Percentiles rank a stretch among this genome's conserved stretches.
Conservation (phyloP, 805 yeast species). For the Millerago galiae region DNA sequence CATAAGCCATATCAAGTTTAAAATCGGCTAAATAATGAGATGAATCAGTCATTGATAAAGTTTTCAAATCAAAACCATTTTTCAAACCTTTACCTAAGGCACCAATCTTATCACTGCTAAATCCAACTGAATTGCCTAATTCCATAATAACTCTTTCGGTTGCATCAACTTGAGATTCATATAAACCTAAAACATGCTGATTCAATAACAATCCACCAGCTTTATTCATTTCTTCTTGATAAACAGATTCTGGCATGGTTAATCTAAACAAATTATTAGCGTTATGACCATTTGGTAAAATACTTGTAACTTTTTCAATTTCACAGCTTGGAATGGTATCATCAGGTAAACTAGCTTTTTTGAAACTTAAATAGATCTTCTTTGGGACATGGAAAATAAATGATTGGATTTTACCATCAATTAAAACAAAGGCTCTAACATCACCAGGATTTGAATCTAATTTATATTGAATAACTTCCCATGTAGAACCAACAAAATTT, state of each 20-base stretch:
- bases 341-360: conserved; percentile 38
- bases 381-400: conserved; percentile 72
- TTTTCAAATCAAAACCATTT: conserved; percentile 69
- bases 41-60: conserved; percentile 40
- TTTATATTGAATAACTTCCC: conserved; percentile 81
- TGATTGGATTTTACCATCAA: conserved; percentile 67
- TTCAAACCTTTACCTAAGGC: conserved; percentile 81
- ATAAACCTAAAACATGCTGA: conserved; percentile 57
- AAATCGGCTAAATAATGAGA: conserved; percentile 50
- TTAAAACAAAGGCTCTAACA: conserved; percentile 61
- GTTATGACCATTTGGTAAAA: conserved; percentile 63
- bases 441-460: conserved; percentile 62
- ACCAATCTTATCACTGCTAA: conserved; percentile 70
- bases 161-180: conserved; percentile 65
- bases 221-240: conserved; percentile 45
- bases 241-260: conserved; percentile 62
- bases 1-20: conserved; percentile 50
- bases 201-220: conserved; percentile 60
- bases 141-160: conserved; percentile 72
- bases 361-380: conserved; percentile 61
- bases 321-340: conserved; percentile 42
- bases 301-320: conserved; percentile 51
- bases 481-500: conserved; percentile 63
- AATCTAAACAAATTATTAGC: conserved; percentile 50
- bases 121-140: conserved; percentile 66